A percentile compares a stretch with the other conserved stretches of the same genome.
phyloP scores from a whole-genome alignment of 495 filamentous ascomycete genomes.

The Trichoderma gamsii region DNA sequence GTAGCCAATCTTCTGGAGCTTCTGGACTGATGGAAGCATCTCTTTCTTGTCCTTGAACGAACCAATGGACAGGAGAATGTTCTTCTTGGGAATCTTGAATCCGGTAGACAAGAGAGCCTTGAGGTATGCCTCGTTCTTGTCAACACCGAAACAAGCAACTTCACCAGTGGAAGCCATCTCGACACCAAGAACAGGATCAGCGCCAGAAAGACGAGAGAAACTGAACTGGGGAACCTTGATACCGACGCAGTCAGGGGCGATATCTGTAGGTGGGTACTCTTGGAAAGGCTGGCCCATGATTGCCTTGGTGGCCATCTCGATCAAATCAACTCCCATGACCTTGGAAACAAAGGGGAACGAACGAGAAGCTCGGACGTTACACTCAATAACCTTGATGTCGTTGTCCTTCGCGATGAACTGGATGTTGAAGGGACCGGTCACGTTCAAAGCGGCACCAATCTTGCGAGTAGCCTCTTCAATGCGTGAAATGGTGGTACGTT shows the following conservation, averaged over 20 bases:
- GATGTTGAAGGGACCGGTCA: conserved; percentile 97
- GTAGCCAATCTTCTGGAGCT: conserved; percentile 81
- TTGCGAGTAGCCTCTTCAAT: conserved; percentile 94
- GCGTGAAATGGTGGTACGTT: conserved; percentile 76
- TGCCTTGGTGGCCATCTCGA: conserved; percentile 98
- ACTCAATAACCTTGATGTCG: conserved; percentile 99
- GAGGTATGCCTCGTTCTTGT: conserved; percentile 96
- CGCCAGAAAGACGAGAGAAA: conserved; percentile 92
- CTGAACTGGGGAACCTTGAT: conserved; percentile 99
- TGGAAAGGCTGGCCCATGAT: conserved; percentile 80
- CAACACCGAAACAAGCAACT: conserved; percentile 90
- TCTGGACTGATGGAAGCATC: conserved; percentile 86
- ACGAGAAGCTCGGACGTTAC: conserved; percentile 91
- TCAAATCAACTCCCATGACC: conserved; percentile 95
- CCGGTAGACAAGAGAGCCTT: conserved; percentile 93
- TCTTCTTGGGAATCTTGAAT: conserved; percentile 94
- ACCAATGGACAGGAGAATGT: conserved; percentile 91
- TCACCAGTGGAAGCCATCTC: conserved; percentile 99
- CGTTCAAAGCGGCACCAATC: conserved; percentile 90
- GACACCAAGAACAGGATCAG: conserved; percentile 92
- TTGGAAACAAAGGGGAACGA: conserved; percentile 99
- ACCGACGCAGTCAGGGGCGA: conserved; percentile 79
- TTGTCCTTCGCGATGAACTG: conserved; percentile 99
- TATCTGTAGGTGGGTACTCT: conserved; percentile 69
- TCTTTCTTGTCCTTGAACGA: conserved; percentile 97